These are phyloP conservation scores for Hypsizygus ulmarius DNA, from an alignment of 1,284 basidiomycete genomes.

Conservation along the genomic window DNA sequence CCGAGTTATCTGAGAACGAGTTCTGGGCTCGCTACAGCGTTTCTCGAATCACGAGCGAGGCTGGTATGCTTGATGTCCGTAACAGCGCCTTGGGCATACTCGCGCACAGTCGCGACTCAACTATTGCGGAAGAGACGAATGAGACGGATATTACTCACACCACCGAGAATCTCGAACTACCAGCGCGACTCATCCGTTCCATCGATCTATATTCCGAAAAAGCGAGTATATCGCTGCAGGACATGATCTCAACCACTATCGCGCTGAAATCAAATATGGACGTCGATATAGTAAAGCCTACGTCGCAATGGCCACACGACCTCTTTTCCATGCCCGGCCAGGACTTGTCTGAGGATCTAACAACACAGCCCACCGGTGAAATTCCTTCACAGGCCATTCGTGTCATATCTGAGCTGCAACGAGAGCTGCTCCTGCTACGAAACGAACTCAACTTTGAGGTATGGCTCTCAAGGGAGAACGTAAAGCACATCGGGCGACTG, in stretches of 20 bases:
- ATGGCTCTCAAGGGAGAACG: constrained; percentile 76
- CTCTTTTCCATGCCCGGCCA: constrained; percentile 32
- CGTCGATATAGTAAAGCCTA: constrained; percentile 51
- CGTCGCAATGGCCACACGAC: constrained; percentile 45
- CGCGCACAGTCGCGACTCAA: constrained; percentile 25
- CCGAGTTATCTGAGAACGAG: constrained; percentile 62
- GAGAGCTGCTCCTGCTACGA: constrained; percentile 67
- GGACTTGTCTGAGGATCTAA: constrained; percentile 5
- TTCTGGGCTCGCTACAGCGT: constrained; percentile 70
- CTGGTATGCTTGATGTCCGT: constrained; percentile 65
- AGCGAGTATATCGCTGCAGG: constrained; percentile 58
- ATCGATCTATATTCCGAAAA: constrained; percentile 35
- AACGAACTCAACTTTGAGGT: constrained; percentile 82
- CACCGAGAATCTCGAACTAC: constrained; percentile 9
- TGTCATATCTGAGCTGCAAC: constrained; percentile 66
- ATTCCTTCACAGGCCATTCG: constrained; percentile 50
- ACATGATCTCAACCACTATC: constrained; percentile 68
- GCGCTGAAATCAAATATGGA: constrained; percentile 66
- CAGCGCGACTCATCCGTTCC: constrained; percentile 24
- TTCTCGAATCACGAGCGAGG: constrained; percentile 68
- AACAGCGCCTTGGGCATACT: constrained; percentile 46
- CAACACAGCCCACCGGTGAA: constrained; percentile 17
- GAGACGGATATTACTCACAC: constrained; percentile 4
- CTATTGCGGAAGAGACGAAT: constrained; percentile 12
- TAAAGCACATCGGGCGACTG: constrained; percentile 74